phyloP scores from a whole-genome alignment of 495 filamentous ascomycete genomes.

The Trypethelium eluteriae region DNA sequence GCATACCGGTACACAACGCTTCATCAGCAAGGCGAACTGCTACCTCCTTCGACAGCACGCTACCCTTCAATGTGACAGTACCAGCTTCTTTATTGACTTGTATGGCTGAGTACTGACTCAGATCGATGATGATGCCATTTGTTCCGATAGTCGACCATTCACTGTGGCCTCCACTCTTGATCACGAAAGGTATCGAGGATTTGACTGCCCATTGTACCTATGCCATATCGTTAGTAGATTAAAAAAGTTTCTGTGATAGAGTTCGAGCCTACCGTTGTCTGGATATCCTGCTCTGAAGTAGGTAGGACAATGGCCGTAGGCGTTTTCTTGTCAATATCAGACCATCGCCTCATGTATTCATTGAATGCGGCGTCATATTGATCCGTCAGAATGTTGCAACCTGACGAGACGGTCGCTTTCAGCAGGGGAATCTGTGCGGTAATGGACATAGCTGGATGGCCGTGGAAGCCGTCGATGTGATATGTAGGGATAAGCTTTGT shows the following conservation, averaged over 20 bases:
- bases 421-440: neutral
- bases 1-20: neutral
- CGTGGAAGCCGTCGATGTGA: too few relatives aligned
- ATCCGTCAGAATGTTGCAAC: neutral
- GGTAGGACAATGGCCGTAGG: slow-evolving; percentile 27
- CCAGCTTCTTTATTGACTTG: neutral
- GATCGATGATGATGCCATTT: neutral
- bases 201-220: slow-evolving; percentile 24
- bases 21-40: neutral
- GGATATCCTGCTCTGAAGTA: slow-evolving; percentile 20
- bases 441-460: neutral
- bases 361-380: neutral
- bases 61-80: neutral
- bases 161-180: slow-evolving; percentile 33
- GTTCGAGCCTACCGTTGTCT: neutral
- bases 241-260: neutral
- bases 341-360: slow-evolving; percentile 21
- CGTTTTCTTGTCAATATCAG: slow-evolving; percentile 24
- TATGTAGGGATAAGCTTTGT: too few relatives aligned
- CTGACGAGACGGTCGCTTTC: neutral
- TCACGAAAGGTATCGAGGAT: slow-evolving; percentile 31
- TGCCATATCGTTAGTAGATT: neutral
- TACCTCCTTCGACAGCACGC: neutral
- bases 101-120: neutral
- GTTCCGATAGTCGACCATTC: slow-evolving; percentile 30